Percentiles rank a stretch among this genome's conserved stretches.
phyloP scores from a whole-genome alignment of 2,329 filamentous ascomycete genomes.

The Cryphonectria nitschkei region DNA sequence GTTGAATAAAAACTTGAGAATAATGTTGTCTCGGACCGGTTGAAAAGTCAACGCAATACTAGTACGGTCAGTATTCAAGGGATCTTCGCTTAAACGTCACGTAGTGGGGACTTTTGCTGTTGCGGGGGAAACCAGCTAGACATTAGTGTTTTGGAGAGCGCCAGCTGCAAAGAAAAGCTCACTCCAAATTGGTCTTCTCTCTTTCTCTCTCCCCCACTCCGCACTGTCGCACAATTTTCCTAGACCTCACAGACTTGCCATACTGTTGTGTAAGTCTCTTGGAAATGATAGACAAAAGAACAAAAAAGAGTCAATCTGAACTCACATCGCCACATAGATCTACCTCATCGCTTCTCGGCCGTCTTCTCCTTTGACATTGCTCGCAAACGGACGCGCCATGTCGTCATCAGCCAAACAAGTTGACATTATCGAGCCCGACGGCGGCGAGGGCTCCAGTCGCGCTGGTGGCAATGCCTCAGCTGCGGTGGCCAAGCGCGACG shows the following conservation, averaged over 20 bases:
- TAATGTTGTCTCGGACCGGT: background rate
- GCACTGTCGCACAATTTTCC: conserved; percentile 16
- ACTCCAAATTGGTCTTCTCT: conserved; percentile 12
- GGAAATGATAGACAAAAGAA: background rate
- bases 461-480: conserved; percentile 6
- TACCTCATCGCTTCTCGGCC: background rate
- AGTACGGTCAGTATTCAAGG: background rate
- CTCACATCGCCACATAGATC: background rate
- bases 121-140: conserved; percentile 22
- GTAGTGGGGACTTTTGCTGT: conserved; percentile 15
- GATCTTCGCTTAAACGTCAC: background rate
- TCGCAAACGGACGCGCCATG: conserved; percentile 22
- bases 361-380: background rate
- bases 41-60: background rate
- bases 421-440: conserved; percentile 16
- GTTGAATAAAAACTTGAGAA: background rate
- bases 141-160: conserved; percentile 18
- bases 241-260: conserved; percentile 3
- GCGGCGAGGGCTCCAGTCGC: conserved; percentile 21
- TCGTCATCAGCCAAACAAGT: conserved; percentile 17
- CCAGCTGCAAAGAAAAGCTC: conserved; percentile 12
- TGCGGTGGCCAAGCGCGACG: conserved; percentile 10
- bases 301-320: background rate
- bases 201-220: background rate
- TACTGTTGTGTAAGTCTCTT: background rate